Evolutionary conservation across 108 stramenopile genomes (phyloP).

Genomic region (Skeletonema grethae): DNA sequence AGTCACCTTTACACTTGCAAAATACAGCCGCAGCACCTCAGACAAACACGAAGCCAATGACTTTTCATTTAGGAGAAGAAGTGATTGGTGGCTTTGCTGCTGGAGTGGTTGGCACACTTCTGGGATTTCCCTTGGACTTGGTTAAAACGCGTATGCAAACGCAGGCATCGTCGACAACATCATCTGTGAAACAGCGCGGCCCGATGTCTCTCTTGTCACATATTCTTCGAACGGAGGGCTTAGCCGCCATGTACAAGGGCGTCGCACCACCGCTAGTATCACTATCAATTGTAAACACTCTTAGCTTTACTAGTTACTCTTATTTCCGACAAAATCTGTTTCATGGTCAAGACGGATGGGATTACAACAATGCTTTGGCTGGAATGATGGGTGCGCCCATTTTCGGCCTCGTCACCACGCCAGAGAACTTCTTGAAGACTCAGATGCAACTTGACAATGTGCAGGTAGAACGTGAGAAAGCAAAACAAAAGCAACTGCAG

Average conservation of each 20-base stretch:
- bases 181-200: conserved; percentile 19
- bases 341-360: conserved; percentile 73
- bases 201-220: conserved; percentile 32
- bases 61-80: conserved; percentile 64
- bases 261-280: conserved; percentile 83
- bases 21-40: neutral
- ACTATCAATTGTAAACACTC: conserved; percentile 83
- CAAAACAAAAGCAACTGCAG: conserved; percentile 12
- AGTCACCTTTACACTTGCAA: neutral
- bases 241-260: conserved; percentile 81
- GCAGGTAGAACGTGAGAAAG: conserved; percentile 27
- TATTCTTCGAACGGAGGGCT: conserved; percentile 77
- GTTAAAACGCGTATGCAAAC: conserved; percentile 57
- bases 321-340: conserved; percentile 67
- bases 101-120: conserved; percentile 86
- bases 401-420: conserved; percentile 78
- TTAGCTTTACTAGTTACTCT: conserved; percentile 83
- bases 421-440: conserved; percentile 85
- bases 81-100: conserved; percentile 70
- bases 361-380: conserved; percentile 72
- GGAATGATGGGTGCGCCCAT: conserved; percentile 77
- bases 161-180: conserved; percentile 40
- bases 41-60: conserved; percentile 12
- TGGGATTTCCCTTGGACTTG: conserved; percentile 88
- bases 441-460: conserved; percentile 66